A percentile compares a stretch with the other conserved stretches of the same genome.
phyloP scores from a whole-genome alignment of 2,329 filamentous ascomycete genomes.

The Bimuria novae-zelandiae region DNA sequence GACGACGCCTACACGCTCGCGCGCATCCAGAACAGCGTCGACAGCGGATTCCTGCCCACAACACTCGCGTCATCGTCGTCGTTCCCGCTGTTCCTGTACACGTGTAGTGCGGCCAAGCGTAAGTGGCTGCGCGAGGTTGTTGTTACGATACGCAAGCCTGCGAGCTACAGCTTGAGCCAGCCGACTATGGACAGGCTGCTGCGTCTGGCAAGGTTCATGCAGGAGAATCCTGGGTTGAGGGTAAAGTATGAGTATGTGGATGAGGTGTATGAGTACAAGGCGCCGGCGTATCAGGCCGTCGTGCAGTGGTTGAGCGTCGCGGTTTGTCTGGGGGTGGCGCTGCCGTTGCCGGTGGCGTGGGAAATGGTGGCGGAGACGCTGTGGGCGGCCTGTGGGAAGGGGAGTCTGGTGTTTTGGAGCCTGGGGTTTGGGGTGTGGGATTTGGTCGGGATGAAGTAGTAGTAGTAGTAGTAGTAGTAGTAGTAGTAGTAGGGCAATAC shows the following conservation, averaged over 20 bases:
- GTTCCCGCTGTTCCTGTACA: constrained; percentile 1
- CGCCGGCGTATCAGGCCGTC: background rate
- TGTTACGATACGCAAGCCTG: background rate
- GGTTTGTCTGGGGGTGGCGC: constrained; percentile 1
- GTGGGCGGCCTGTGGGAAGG: background rate
- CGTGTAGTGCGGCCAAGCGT: background rate
- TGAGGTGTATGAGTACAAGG: background rate
- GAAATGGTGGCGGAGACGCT: background rate
- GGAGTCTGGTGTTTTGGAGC: background rate
- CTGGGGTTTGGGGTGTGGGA: background rate
- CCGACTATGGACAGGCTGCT: background rate
- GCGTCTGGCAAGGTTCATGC: background rate
- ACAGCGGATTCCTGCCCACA: background rate
- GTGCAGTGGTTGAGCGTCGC: constrained; percentile 2
- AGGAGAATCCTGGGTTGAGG: background rate
- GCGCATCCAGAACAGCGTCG: background rate
- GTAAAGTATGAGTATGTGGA: constrained; percentile 3
- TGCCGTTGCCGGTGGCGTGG: background rate
- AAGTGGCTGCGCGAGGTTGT: background rate
- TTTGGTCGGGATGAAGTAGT: background rate
- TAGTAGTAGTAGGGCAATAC: too few relatives aligned
- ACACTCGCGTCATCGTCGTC: background rate
- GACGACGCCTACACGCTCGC: background rate
- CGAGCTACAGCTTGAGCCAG: background rate
- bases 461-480: too few relatives aligned